Evolutionary conservation across 75 land plant species (phyloP), one percentile per base, ranked within the genome.

Genomic region (Pinus taeda): DNA sequence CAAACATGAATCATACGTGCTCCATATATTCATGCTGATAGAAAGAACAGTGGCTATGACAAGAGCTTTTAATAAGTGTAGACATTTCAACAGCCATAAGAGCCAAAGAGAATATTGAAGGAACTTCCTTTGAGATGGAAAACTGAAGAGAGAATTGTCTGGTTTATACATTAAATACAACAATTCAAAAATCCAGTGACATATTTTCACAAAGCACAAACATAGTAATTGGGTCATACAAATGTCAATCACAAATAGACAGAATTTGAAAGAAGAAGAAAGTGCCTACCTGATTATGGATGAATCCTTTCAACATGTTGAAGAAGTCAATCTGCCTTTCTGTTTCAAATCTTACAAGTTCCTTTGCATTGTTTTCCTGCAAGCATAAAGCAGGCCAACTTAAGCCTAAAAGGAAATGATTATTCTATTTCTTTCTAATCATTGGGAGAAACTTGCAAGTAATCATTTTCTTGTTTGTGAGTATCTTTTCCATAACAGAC

Each of bases 231-330:
- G 42, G 49, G 71, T 69, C 53, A 42, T 39, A 3, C n/a, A 36
- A 69, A 1, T 42, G n/a, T n/a, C 4, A 37, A 69, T 20, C 49
- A 39, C 18, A 65, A 30, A 65, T 9, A 15, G 6, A 17, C n/a
- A 30, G 17, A 33, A 65, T 42, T 39, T 9, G 22, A 8, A 20
- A 20, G 39, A 42, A 69, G 1, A 69, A 42, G 71, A 42, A 69
- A 69, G 71, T 69, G 12, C 45, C 71, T 21, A 86, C 88, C 87
- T 86, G 88, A 53, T 76, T 86, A n/a, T 84, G 86, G 4, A 84
- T 79, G 77, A 86, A 86, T 17, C 88, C 88, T 73, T 77, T 70
- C 37, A 86, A 61, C 88, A 86, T 86, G 56, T 80, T 69, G 15
- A 86, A 74, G 74, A 86, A 86, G 64, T 86, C 87, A 18, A 76